Conservation (phyloP, 179 eudicot species). For the Nepenthes alata region DNA sequence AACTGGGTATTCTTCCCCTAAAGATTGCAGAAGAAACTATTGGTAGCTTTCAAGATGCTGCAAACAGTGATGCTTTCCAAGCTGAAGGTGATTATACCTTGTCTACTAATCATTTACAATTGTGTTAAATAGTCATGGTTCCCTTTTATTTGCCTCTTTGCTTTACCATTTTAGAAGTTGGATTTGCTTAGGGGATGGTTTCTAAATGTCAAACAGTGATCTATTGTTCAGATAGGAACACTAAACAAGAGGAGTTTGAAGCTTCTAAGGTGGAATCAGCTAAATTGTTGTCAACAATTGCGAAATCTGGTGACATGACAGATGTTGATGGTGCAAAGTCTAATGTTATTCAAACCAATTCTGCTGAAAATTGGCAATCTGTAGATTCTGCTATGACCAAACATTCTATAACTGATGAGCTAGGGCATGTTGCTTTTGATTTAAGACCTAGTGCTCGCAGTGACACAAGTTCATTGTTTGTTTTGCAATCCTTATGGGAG, state of each 20-base stretch:
- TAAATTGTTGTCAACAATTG: constrained; percentile 6
- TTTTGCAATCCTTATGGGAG: constrained; percentile 27
- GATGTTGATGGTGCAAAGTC: constrained; percentile 15
- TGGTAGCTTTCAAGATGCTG: constrained; percentile 16
- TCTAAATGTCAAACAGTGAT: constrained; percentile 1
- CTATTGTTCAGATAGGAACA: constrained; percentile 17
- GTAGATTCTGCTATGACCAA: constrained; percentile 18
- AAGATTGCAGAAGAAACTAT: constrained; percentile 20
- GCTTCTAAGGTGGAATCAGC: constrained; percentile 16
- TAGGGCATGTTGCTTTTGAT: constrained; percentile 20
- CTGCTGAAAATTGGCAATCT: constrained; percentile 15
- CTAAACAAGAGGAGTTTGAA: constrained; percentile 13
- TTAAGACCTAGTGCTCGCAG: constrained; percentile 27
- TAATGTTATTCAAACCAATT: constrained; percentile 21
- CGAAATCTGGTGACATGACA: constrained; percentile 13
- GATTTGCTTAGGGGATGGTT: constrained; percentile 1
- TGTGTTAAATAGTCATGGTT: neutral
- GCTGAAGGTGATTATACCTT: constrained; percentile 22
- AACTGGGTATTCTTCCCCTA: constrained; percentile 17
- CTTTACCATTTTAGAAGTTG: neutral
- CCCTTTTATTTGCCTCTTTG: neutral
- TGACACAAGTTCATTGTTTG: constrained; percentile 35
- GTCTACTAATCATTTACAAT: neutral
- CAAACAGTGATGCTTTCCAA: constrained; percentile 11
- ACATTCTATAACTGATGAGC: constrained; percentile 16